Percentiles rank a stretch among this genome's conserved stretches.
These are phyloP conservation scores for Carex scoparia DNA, from an alignment of 176 grass and related monocot genomes.

Conservation along the genomic window DNA sequence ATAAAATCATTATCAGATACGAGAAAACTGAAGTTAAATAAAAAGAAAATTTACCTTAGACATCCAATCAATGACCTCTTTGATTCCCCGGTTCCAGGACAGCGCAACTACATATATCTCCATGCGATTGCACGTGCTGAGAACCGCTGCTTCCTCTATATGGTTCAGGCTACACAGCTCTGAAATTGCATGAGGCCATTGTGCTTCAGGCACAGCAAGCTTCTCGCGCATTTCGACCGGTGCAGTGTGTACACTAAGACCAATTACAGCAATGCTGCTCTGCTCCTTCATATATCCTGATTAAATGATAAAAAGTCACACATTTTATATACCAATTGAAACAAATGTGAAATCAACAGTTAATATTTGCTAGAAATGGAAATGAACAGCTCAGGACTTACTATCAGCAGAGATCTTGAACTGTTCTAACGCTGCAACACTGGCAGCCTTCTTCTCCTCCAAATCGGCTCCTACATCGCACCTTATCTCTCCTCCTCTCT, in stretches of 20 bases:
- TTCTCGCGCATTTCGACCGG: slow-evolving; percentile 97
- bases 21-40: not conserved
- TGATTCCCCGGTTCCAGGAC: slow-evolving; percentile 95
- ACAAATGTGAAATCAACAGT: not conserved
- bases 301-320: not conserved
- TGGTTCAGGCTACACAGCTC: slow-evolving; percentile 81
- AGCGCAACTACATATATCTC: slow-evolving; percentile 92
- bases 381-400: slow-evolving; percentile 33
- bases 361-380: not conserved
- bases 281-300: slow-evolving; percentile 97
- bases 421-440: slow-evolving; percentile 72
- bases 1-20: not conserved
- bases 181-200: slow-evolving; percentile 84
- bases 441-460: slow-evolving; percentile 42
- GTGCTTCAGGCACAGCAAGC: slow-evolving; percentile 80
- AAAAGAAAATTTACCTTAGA: slow-evolving; percentile 56
- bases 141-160: slow-evolving; percentile 97
- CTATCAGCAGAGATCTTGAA: slow-evolving; percentile 98
- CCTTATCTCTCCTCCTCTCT: slow-evolving; percentile 35
- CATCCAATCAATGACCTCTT: slow-evolving; percentile 98
- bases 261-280: slow-evolving; percentile 90
- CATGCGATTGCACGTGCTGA: slow-evolving; percentile 98
- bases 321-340: not conserved
- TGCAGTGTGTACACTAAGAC: slow-evolving; percentile 86
- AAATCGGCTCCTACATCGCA: slow-evolving; percentile 62